phyloP scores from a whole-genome alignment of 2,329 filamentous ascomycete species.

The Fusarium albidum region DNA sequence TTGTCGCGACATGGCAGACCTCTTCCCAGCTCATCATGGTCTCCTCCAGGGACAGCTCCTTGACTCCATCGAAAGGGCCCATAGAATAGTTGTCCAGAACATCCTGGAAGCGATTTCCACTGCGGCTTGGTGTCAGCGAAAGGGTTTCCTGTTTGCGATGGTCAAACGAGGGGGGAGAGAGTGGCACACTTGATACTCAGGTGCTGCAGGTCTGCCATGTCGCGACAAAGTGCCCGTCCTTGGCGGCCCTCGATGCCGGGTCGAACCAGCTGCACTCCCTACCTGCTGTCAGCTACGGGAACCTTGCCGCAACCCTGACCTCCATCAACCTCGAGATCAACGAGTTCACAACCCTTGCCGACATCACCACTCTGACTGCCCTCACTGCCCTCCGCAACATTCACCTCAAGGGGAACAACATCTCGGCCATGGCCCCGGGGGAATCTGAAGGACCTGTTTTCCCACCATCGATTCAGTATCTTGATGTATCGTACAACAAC shows the following conservation, averaged over 20 bases:
- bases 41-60: constrained; percentile 71
- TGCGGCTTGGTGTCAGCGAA: constrained; percentile 47
- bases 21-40: constrained; percentile 72
- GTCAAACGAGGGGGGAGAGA: too few species aligned
- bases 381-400: constrained; percentile 64
- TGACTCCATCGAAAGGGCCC: constrained; percentile 58
- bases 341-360: constrained; percentile 66
- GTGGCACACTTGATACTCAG: constrained; percentile 78
- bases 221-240: constrained; percentile 60
- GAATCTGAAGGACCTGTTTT: constrained; percentile 55
- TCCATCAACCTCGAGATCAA: constrained; percentile 78
- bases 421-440: constrained; percentile 54
- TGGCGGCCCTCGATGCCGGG: constrained; percentile 61
- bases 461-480: constrained; percentile 62
- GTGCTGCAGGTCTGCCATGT: constrained; percentile 65
- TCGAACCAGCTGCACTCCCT: constrained; percentile 67
- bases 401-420: constrained; percentile 80
- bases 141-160: neutral
- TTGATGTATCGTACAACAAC: constrained; percentile 79
- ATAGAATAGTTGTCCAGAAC: constrained; percentile 48
- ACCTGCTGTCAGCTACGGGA: constrained; percentile 47
- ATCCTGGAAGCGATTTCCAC: constrained; percentile 75
- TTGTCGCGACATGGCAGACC: too few species aligned
- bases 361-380: constrained; percentile 61
- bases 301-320: constrained; percentile 61